Evolutionary conservation across 768 basidiomycete genomes (phyloP), one percentile per base, ranked within the genome.

Genomic region (Podaxis sp.): DNA sequence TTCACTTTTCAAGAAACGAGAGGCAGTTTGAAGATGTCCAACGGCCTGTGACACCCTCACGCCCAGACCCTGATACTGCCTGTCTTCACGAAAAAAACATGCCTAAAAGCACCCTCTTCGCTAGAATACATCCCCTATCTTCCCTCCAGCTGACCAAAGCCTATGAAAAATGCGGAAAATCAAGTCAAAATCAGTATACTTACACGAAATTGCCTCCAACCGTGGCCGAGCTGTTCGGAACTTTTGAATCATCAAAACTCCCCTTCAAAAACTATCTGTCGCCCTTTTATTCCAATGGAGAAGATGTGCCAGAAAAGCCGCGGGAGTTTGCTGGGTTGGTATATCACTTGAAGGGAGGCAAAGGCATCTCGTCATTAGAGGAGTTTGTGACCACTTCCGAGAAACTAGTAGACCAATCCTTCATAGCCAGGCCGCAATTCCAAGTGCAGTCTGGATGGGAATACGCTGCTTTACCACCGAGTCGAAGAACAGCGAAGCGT

Each of bases 241-340:
- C 77, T 51, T 60, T 87, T 13, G 78, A 80, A 36, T 68, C 71
- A 0, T 74, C 83, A 65, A 80, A 79, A 22, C 71, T 91, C 6
- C 82, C 86, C 3, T 75, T 70, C 51, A 86, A 84, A 66, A 71
- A 90, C 24, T 96, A 97, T 73, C 85, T 81, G 50, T 77, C 83
- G n/a, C 91, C 96, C 0, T 89, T 83, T 73, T 99, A 93, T 70
- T 93, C 92, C 5, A 83, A 84, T 55, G 79, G 80, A 24, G 66
- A 67, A 3, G 96, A 98, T 70, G 81, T 88, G 0, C 89, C 94
- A 0, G 80, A 80, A 36, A 74, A 76, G n/a, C 74, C 88, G 2
- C 81, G 86, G 67, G 90, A 93, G 75, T 95, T 89, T 71, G 94
- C 87, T 22, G 95, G 94, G 0, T 72, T 92, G 0, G 68, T 83